Percentiles rank a stretch among this genome's conserved stretches.
phyloP scores from a whole-genome alignment of 306 rosid genomes.

The Cicer pinnatifidum region DNA sequence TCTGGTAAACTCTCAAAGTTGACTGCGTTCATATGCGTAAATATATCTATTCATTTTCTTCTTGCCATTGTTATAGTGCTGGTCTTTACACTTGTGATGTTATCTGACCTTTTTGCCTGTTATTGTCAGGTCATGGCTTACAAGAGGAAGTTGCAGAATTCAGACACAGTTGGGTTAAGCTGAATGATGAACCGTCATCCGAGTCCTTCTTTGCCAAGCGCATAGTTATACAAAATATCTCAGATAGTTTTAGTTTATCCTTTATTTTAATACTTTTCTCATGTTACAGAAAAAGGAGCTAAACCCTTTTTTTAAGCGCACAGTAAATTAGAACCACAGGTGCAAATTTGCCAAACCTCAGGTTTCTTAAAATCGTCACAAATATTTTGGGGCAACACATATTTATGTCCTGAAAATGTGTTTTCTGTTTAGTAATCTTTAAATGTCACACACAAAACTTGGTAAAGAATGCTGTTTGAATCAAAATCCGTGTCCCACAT shows the following conservation, averaged over 20 bases:
- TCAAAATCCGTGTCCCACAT: neutral
- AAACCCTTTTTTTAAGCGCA: slow-evolving; percentile 27
- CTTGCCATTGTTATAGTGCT: neutral
- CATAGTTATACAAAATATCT: slow-evolving; percentile 34
- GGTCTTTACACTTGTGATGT: neutral
- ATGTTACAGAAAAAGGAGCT: slow-evolving; percentile 17
- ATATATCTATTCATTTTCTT: neutral
- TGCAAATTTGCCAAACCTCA: slow-evolving; percentile 26
- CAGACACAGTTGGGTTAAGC: slow-evolving; percentile 37
- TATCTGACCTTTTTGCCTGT: neutral
- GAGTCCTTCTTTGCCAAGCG: slow-evolving; percentile 33
- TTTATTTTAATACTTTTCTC: slow-evolving; percentile 9
- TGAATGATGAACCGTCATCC: slow-evolving; percentile 28
- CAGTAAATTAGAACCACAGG: slow-evolving; percentile 40
- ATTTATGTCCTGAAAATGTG: slow-evolving; percentile 22
- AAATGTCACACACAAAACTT: slow-evolving; percentile 7
- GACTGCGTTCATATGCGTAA: neutral
- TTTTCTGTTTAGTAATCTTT: neutral
- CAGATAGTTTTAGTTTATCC: slow-evolving; percentile 26
- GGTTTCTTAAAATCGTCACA: slow-evolving; percentile 17
- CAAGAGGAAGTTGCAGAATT: slow-evolving; percentile 54
- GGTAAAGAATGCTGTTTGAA: slow-evolving; percentile 1
- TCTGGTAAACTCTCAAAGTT: slow-evolving; percentile 59
- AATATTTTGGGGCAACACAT: neutral
- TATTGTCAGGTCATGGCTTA: slow-evolving; percentile 67